Conservation (phyloP, 2,329 filamentous ascomycete species). For the Penicillium thymicola region DNA sequence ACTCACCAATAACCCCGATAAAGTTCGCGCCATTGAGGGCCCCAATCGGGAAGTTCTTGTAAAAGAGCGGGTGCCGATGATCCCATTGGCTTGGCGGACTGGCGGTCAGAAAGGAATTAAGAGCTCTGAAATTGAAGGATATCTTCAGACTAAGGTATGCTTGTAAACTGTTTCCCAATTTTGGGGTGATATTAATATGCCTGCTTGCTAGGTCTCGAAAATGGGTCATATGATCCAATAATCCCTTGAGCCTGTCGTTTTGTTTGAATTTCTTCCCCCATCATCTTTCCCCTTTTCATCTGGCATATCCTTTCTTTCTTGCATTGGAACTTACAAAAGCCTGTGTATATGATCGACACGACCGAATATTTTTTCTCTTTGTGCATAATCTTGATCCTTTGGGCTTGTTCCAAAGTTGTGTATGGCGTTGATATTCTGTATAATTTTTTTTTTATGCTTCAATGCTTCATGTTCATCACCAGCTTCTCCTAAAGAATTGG, state of each 20-base stretch:
- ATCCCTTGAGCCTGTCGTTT: conserved; percentile 6
- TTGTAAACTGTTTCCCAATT: not conserved
- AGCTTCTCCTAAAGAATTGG: not conserved
- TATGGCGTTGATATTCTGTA: conserved; percentile 9
- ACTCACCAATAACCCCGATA: conserved; percentile 96
- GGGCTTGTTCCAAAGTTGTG: conserved; percentile 1
- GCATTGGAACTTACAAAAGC: conserved; percentile 8
- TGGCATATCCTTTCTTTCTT: conserved; percentile 9
- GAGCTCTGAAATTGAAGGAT: conserved; percentile 87
- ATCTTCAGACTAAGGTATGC: conserved; percentile 87
- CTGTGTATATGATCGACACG: conserved; percentile 24
- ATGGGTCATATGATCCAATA: conserved; percentile 73
- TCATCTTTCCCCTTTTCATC: conserved; percentile 1
- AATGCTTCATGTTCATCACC: not conserved
- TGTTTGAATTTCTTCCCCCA: not conserved
- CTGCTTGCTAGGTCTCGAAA: conserved; percentile 65
- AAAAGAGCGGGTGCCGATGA: conserved; percentile 88
- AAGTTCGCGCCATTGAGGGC: conserved; percentile 90
- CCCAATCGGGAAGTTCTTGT: conserved; percentile 84
- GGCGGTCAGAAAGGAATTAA: conserved; percentile 75
- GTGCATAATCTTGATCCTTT: conserved; percentile 16
- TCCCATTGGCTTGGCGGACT: conserved; percentile 85
- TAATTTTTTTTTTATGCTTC: conserved; percentile 6
- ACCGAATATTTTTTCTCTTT: conserved; percentile 13
- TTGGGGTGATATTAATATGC: not conserved